Percentiles rank a stretch among this genome's conserved stretches.
phyloP scores from a whole-genome alignment of 352 stramenopile species.

The Phytophthora boehmeriae region DNA sequence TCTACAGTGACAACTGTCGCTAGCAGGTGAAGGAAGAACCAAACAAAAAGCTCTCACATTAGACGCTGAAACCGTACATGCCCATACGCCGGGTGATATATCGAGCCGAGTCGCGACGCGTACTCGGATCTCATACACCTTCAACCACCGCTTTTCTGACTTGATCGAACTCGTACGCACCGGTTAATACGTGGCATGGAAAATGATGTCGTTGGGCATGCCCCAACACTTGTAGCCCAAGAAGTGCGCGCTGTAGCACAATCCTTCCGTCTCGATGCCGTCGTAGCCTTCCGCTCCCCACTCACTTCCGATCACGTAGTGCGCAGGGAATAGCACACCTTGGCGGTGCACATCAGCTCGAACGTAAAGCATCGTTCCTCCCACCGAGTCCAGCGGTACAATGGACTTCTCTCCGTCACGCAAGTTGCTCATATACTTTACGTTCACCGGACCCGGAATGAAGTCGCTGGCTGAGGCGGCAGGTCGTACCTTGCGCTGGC shows the following conservation, averaged over 20 bases:
- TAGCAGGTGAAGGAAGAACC: too few species aligned
- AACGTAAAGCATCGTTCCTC: conserved; percentile 45
- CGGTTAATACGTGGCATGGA: conserved; percentile 12
- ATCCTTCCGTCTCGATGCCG: conserved; percentile 41
- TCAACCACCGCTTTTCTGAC: too few species aligned
- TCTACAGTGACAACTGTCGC: too few species aligned
- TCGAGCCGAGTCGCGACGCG: too few species aligned
- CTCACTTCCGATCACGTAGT: conserved; percentile 35
- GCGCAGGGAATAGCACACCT: conserved; percentile 38
- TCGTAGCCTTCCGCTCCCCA: conserved; percentile 41
- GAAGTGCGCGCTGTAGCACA: conserved; percentile 42
- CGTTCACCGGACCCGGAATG: conserved; percentile 19
- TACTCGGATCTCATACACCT: too few species aligned
- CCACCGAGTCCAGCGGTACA: conserved; percentile 40
- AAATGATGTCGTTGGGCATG: conserved; percentile 37
- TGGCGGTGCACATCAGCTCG: conserved; percentile 41
- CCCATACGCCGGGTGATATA: too few species aligned
- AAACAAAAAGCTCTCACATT: too few species aligned
- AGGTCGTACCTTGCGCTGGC: conserved; percentile 15
- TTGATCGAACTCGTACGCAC: too few species aligned
- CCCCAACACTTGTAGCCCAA: conserved; percentile 43
- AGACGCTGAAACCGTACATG: too few species aligned
- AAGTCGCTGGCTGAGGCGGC: conserved; percentile 5
- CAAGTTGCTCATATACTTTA: conserved; percentile 12
- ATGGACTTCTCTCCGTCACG: neutral